phyloP scores from a whole-genome alignment of 768 basidiomycete species.

The Sarcodon sp. region DNA sequence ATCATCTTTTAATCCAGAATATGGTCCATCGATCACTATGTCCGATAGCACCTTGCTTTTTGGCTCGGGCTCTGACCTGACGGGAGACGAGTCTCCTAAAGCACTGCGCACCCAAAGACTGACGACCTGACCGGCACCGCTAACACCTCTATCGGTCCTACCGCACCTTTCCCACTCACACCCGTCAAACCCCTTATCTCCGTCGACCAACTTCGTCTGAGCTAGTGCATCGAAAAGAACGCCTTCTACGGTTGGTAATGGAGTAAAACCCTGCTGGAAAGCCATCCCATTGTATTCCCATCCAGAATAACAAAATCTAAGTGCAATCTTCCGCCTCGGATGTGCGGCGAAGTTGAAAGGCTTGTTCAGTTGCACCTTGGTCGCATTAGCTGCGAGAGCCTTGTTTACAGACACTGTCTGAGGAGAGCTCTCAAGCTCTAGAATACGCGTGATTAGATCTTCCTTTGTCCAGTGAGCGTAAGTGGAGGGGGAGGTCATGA shows the following conservation, averaged over 20 bases:
- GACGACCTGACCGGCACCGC: constrained; percentile 87
- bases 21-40: constrained; percentile 1
- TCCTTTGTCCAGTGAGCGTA: constrained; percentile 54
- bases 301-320: constrained; percentile 88
- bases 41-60: constrained; percentile 2
- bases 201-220: constrained; percentile 67
- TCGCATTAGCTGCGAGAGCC: neutral
- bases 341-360: constrained; percentile 56
- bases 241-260: constrained; percentile 84
- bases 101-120: constrained; percentile 84
- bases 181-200: constrained; percentile 61
- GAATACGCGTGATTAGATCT: constrained; percentile 55
- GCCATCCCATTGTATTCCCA: constrained; percentile 89
- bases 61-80: neutral
- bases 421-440: constrained; percentile 33
- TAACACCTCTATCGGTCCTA: constrained; percentile 90
- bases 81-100: constrained; percentile 14
- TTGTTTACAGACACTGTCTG: constrained; percentile 2
- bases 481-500: constrained; percentile 21
- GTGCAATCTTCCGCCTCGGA: constrained; percentile 79
- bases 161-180: constrained; percentile 90
- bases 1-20: constrained; percentile 22
- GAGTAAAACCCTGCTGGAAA: constrained; percentile 55
- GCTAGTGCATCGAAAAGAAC: constrained; percentile 73
- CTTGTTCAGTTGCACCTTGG: constrained; percentile 16